Evolutionary conservation across 108 stramenopile genomes (phyloP).

Genomic region (Hondaea fermentalgiana): DNA sequence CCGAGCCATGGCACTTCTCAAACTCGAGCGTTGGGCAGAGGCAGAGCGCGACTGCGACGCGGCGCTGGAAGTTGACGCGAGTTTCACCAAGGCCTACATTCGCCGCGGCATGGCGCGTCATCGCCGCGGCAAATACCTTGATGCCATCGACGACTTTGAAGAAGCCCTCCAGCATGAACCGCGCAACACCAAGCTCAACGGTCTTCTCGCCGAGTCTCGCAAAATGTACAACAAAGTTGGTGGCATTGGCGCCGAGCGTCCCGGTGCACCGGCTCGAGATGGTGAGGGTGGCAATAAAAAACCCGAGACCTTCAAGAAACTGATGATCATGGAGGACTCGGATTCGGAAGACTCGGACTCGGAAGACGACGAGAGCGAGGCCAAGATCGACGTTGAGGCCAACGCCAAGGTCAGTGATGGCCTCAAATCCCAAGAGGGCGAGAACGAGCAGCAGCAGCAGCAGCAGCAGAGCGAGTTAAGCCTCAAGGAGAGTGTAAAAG

Average conservation of each 20-base stretch:
- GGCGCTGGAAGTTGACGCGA: constrained; percentile 36
- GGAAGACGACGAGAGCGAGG: neutral
- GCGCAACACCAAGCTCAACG: neutral
- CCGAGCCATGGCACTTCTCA: constrained; percentile 37
- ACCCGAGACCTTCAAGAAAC: neutral
- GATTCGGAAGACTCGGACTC: neutral
- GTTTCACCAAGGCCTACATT: constrained; percentile 35
- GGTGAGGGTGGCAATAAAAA: neutral
- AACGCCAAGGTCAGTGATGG: neutral
- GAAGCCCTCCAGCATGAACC: neutral
- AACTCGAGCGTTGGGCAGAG: constrained; percentile 15
- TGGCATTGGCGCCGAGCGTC: neutral
- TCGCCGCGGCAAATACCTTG: constrained; percentile 21
- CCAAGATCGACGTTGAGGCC: neutral
- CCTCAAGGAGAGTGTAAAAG: too few species aligned
- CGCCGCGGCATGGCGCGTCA: constrained; percentile 45
- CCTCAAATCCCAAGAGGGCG: too few species aligned
- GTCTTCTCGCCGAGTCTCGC: neutral
- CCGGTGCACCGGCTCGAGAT: neutral
- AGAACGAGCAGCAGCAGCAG: too few species aligned
- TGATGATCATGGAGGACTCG: constrained; percentile 16
- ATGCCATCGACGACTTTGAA: constrained; percentile 13
- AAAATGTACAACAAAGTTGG: neutral
- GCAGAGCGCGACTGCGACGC: constrained; percentile 46
- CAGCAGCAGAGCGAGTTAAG: too few species aligned